These are phyloP conservation scores for Tuber umbilicatum DNA, from an alignment of 495 filamentous ascomycete genomes.

Conservation along the genomic window DNA sequence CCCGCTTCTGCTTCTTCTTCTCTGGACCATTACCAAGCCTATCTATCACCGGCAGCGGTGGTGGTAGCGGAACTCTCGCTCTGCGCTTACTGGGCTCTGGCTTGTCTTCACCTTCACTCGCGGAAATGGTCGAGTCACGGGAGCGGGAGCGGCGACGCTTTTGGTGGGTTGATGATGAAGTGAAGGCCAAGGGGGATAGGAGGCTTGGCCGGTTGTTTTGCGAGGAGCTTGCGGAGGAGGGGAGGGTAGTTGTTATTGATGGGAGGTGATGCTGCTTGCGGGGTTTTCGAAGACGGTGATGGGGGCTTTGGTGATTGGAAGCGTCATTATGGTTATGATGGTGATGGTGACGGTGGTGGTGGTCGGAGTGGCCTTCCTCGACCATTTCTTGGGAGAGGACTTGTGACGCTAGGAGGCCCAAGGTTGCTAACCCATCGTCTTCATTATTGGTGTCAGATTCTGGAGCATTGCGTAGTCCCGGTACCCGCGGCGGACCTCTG, in stretches of 20 bases:
- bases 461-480: background rate
- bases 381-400: slow-evolving; percentile 33
- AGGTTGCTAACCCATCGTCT: slow-evolving; percentile 29
- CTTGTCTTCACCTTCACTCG: slow-evolving; percentile 20
- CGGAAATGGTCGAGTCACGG: slow-evolving; percentile 36
- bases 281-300: slow-evolving; percentile 15
- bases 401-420: slow-evolving; percentile 29
- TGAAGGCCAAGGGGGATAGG: slow-evolving; percentile 30
- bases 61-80: background rate
- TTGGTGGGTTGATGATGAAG: slow-evolving; percentile 16
- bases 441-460: slow-evolving; percentile 10
- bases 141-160: slow-evolving; percentile 29
- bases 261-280: slow-evolving; percentile 17
- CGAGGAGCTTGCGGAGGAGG: slow-evolving; percentile 9
- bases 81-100: background rate
- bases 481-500: background rate
- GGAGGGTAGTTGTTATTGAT: slow-evolving; percentile 25
- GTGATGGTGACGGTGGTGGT: slow-evolving; percentile 8
- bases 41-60: background rate
- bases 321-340: background rate
- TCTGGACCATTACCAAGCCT: background rate
- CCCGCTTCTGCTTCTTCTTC: slow-evolving; percentile 1
- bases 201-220: slow-evolving; percentile 14
- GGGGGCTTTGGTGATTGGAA: slow-evolving; percentile 24
- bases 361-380: slow-evolving; percentile 8